These are phyloP conservation scores for Mentha longifolia DNA, from an alignment of 257 asterid genomes.

Conservation along the genomic window DNA sequence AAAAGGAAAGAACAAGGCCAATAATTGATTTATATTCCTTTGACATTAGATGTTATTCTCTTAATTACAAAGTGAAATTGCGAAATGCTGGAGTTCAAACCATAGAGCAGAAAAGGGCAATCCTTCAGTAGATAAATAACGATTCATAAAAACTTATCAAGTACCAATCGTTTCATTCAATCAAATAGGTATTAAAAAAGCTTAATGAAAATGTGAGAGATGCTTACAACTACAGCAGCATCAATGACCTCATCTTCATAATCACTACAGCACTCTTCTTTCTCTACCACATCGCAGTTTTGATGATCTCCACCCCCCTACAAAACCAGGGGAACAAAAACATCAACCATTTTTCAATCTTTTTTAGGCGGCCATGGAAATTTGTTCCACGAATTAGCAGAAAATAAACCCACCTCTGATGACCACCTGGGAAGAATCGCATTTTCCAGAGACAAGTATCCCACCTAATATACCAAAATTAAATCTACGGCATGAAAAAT, in stretches of 20 bases:
- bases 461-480: slow-evolving; percentile 42
- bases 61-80: background rate
- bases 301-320: slow-evolving; percentile 44
- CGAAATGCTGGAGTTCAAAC: background rate
- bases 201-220: background rate
- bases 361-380: background rate
- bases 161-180: background rate
- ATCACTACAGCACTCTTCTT: slow-evolving; percentile 49
- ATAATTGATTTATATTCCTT: background rate
- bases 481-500: background rate
- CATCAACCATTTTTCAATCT: background rate
- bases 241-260: slow-evolving; percentile 49
- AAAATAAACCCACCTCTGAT: slow-evolving; percentile 49
- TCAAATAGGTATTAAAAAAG: background rate
- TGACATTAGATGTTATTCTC: slow-evolving; percentile 1
- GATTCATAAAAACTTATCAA: background rate
- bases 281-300: slow-evolving; percentile 37
- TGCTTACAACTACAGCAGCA: slow-evolving; percentile 57
- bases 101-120: slow-evolving; percentile 2
- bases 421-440: slow-evolving; percentile 49
- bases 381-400: background rate
- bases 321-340: slow-evolving; percentile 3
- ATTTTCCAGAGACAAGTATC: slow-evolving; percentile 71
- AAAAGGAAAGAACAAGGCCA: slow-evolving; percentile 25
- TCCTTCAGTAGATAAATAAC: background rate